Base-by-base conservation (phyloP, 805 yeast species). In the Geotrichum ghanense region DNA sequence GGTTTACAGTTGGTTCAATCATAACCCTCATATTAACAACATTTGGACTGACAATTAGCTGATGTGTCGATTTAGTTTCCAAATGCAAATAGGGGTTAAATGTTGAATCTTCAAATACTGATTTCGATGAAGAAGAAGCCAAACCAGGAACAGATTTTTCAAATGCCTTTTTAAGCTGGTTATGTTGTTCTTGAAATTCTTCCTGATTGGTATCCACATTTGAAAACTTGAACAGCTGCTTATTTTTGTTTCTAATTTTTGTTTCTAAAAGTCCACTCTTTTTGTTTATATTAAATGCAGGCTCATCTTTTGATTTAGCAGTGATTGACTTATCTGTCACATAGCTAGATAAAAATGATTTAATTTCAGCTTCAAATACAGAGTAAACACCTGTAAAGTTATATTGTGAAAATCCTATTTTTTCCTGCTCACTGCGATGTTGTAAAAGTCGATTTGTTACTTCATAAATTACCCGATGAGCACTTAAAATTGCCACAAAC, bases 21-120 rank as follows among this genome's bases (percentile, higher is more conserved):
- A 88, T 73, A 3, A 83, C 73, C 52, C 89, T 73, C 81, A 89
- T 85, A 56, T 88, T 86, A 63, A 83, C 79, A 14, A 87, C 73
- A 56, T 78, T 79, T 2, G 86, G 78, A 0, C 79, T 77, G 2
- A 84, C 83, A 34, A 86, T 63, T 2, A 79, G 72, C 50, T 81
- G 79, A 45, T 81, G 80, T 53, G 75, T 73, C 20, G 77, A 69
- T 49, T 71, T 72, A 2, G 75, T 67, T 51, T 79, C 86, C 50
- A 71, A 77, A 40, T 79, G 78, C 41, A 84, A 75, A 54, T 75
- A 83, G 3, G 73, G 69, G 1, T 71, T 25, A 22, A 67, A 52
- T n/a, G n/a, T n/a, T 39, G 60, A 52, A 34, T 62, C 65, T 37
- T 53, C 58, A 2, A 69, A 52, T 9, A 65, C 63, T 6, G 64